Base-by-base conservation (phyloP, 768 basidiomycete species). In the Leucosporidium creatinivorum region DNA sequence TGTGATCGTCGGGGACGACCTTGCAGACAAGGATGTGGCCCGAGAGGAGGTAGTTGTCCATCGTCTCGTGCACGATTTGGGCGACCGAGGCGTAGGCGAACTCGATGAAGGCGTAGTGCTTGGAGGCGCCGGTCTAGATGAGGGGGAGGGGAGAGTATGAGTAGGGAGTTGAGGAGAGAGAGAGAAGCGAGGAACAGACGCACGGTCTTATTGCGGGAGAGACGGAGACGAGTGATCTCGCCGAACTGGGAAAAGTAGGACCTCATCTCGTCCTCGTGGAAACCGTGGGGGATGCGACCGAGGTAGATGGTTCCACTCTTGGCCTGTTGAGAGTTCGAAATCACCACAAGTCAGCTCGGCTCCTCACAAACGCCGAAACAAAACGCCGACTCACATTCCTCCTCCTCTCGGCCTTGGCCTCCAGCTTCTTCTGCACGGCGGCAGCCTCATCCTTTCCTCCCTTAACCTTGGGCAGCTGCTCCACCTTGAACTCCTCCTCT, bases 41-140 rank as follows among this genome's bases (percentile, higher is more conserved):
- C 83, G 89, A 85, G 70, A 99, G 82, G 49, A 99, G 84, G 79
- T 97, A 99, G 80, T 96, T 98, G 82, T 99, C 86, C 96, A 98
- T 98, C 55, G 94, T 98, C 76, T 98, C 96, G 2, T 89, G 88
- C 12, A 96, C 96, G 69, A 99, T 97, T 76, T 93, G 81, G 0
- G 96, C 93, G 36, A 98, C 93, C 0, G 87, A 83, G 25, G 85
- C 83, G 52, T 91, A 93, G 63, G 87, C 85, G 77, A 99, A 96
- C 79, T 98, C 94, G 75, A 99, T 82, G 81, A 94, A 98, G 4
- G 86, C 94, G 79, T 94, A 98, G 78, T 97, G 94, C 79, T 97
- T 99, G 56, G 94, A 94, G 69, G 84, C 84, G 62, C 96, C 96
- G 19, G 92, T 94, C 93, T 97, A n/a, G n/a, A n/a, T n/a, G n/a